These are phyloP conservation scores for Metschnikowia baotianmanensis DNA, from an alignment of 805 yeast species.

Conservation along the genomic window DNA sequence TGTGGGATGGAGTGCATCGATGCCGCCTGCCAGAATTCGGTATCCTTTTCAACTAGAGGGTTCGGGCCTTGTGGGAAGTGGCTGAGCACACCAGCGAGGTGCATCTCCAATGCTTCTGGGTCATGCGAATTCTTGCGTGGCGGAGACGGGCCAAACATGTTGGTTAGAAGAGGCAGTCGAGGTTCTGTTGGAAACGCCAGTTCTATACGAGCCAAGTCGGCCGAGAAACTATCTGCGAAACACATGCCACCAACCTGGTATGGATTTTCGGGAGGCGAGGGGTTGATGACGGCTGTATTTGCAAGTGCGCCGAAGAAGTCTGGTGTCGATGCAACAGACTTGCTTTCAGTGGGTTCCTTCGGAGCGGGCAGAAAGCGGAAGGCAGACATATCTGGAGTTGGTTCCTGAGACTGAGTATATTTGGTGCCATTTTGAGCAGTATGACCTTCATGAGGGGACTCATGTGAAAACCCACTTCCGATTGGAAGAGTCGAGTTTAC, in stretches of 20 bases:
- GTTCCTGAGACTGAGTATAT: too few species aligned
- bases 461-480: too few species aligned
- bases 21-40: not conserved
- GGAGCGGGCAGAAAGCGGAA: too few species aligned
- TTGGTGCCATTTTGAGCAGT: too few species aligned
- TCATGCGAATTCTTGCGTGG: not conserved
- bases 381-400: too few species aligned
- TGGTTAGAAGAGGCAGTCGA: conserved; percentile 6
- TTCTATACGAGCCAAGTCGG: conserved; percentile 15
- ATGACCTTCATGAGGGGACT: too few species aligned
- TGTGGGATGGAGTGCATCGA: conserved; percentile 28
- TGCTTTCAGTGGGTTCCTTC: not conserved
- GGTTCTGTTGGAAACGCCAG: conserved; percentile 10
- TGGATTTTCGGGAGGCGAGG: conserved; percentile 1
- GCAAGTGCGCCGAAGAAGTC: conserved; percentile 1
- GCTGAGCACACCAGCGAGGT: not conserved
- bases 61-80: not conserved
- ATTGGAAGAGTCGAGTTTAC: too few species aligned
- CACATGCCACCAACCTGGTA: not conserved
- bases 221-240: conserved; percentile 7
- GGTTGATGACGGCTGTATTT: not conserved
- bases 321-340: not conserved
- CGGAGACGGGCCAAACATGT: not conserved
- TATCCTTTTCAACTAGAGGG: not conserved
- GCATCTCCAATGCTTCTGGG: not conserved